These are phyloP conservation scores for Parmelia sp. DNA, from an alignment of 495 filamentous ascomycete genomes.

Conservation along the genomic window DNA sequence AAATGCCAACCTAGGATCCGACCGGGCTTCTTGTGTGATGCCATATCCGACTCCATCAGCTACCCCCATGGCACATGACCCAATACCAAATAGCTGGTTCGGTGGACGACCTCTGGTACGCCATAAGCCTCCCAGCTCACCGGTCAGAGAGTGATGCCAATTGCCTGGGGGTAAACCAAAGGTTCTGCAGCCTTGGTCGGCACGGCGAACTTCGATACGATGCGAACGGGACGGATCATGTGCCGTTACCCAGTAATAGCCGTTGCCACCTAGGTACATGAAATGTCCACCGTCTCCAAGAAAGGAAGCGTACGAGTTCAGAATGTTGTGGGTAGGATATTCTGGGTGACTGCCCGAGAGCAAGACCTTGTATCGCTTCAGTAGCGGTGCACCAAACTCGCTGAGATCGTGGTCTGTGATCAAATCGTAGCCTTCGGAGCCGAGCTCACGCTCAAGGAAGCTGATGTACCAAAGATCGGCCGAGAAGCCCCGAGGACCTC, in stretches of 20 bases:
- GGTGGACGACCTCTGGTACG: slow-evolving; percentile 30
- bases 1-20: slow-evolving; percentile 1
- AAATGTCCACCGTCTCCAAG: neutral
- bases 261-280: neutral
- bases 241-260: neutral
- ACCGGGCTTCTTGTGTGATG: slow-evolving; percentile 13
- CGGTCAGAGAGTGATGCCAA: neutral
- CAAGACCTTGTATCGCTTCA: slow-evolving; percentile 24
- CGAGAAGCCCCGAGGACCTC: neutral
- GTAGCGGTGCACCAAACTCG: slow-evolving; percentile 18
- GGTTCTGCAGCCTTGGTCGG: neutral
- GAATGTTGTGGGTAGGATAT: slow-evolving; percentile 22
- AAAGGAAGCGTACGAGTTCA: slow-evolving; percentile 14
- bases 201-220: neutral
- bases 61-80: slow-evolving; percentile 29
- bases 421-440: slow-evolving; percentile 29
- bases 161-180: neutral
- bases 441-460: too few species aligned
- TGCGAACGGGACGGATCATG: neutral
- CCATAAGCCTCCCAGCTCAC: neutral
- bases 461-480: neutral
- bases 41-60: slow-evolving; percentile 23
- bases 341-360: slow-evolving; percentile 26
- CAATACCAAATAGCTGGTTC: slow-evolving; percentile 29
- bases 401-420: slow-evolving; percentile 33